Percentiles rank a stretch among this genome's conserved stretches.
phyloP scores from a whole-genome alignment of 2,329 filamentous ascomycete species.

The Nigrospora osmanthi region DNA sequence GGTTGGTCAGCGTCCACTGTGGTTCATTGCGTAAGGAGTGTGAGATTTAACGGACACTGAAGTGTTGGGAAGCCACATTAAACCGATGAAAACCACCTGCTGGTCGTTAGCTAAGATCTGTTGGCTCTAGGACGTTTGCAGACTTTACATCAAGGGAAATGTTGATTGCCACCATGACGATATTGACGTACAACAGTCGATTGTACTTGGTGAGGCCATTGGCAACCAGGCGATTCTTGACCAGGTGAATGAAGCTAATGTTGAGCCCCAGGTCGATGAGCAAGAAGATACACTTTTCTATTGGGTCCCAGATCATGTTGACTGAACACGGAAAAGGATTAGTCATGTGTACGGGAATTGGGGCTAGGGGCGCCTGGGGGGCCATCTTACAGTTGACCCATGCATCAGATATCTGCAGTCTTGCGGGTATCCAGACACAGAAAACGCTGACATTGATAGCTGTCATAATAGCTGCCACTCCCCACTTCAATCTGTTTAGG shows the following conservation, averaged over 20 bases:
- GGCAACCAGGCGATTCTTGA: constrained; percentile 28
- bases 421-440: constrained; percentile 35
- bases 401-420: constrained; percentile 22
- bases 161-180: constrained; percentile 28
- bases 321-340: constrained; percentile 7
- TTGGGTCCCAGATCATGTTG: constrained; percentile 36
- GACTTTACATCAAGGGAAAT: constrained; percentile 25
- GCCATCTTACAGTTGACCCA: constrained; percentile 17
- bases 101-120: neutral
- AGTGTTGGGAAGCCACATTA: constrained; percentile 29
- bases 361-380: neutral
- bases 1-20: neutral
- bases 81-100: constrained; percentile 19
- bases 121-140: no score
- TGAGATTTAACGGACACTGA: constrained; percentile 19
- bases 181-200: constrained; percentile 29
- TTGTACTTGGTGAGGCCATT: constrained; percentile 34
- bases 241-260: constrained; percentile 29
- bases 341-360: neutral
- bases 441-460: constrained; percentile 35
- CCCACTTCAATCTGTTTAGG: constrained; percentile 27
- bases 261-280: constrained; percentile 32
- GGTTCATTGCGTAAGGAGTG: neutral
- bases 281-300: constrained; percentile 32
- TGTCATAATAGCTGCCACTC: constrained; percentile 27